Evolutionary conservation across 306 rosid species (phyloP).

Genomic region (Coriaria nepalensis): DNA sequence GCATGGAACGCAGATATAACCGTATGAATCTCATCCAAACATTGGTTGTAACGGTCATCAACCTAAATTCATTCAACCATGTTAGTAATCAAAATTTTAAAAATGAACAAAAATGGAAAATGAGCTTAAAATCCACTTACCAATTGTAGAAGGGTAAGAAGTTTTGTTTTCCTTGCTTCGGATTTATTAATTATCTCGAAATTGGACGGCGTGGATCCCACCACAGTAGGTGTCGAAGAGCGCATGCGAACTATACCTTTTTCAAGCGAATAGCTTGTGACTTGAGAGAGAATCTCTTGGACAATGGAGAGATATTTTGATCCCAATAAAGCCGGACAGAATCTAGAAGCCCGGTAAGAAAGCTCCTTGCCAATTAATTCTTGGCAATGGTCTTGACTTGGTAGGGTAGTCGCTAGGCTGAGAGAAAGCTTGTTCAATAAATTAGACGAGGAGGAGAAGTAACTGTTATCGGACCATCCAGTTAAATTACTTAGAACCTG

Average conservation of each 20-base stretch:
- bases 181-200: slow-evolving; percentile 13
- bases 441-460: slow-evolving; percentile 19
- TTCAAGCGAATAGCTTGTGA: slow-evolving; percentile 53
- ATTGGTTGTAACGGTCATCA: slow-evolving; percentile 59
- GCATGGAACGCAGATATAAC: slow-evolving; percentile 75
- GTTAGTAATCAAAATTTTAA: not conserved
- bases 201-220: slow-evolving; percentile 11
- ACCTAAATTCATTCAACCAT: slow-evolving; percentile 29
- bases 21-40: slow-evolving; percentile 74
- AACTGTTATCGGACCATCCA: slow-evolving; percentile 23
- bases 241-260: slow-evolving; percentile 22
- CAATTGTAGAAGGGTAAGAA: slow-evolving; percentile 58
- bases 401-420: slow-evolving; percentile 47
- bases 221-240: slow-evolving; percentile 9
- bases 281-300: slow-evolving; percentile 67
- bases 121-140: slow-evolving; percentile 21
- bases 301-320: slow-evolving; percentile 57
- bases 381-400: slow-evolving; percentile 32
- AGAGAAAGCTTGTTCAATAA: slow-evolving; percentile 52
- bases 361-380: slow-evolving; percentile 33
- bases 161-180: slow-evolving; percentile 45
- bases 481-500: slow-evolving; percentile 20
- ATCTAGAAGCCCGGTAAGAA: slow-evolving; percentile 19
- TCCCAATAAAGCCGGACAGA: slow-evolving; percentile 38
- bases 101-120: not conserved